phyloP scores from a whole-genome alignment of 2,329 filamentous ascomycete genomes.

The Pseudogymnoascus sp. region DNA sequence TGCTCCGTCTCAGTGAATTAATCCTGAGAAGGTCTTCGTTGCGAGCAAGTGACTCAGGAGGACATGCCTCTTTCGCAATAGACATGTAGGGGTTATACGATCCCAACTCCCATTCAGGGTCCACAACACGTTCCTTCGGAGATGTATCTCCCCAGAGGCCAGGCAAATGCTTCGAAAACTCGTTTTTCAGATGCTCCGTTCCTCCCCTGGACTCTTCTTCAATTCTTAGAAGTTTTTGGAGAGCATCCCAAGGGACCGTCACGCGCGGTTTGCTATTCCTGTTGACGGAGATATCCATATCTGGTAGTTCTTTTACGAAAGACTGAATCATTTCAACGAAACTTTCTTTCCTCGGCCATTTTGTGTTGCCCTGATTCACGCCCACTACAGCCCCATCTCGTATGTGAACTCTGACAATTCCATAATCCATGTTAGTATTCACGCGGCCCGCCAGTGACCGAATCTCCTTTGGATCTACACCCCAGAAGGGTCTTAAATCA shows the following conservation, averaged over 20 bases:
- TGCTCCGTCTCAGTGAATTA: conserved; percentile 16
- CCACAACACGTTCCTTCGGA: conserved; percentile 13
- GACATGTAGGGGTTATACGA: conserved; percentile 49
- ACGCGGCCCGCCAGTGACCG: conserved; percentile 36
- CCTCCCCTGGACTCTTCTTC: conserved; percentile 31
- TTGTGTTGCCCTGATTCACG: conserved; percentile 23
- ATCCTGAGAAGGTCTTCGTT: conserved; percentile 34
- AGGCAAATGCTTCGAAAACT: conserved; percentile 35
- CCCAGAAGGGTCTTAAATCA: conserved; percentile 55
- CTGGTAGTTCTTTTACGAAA: conserved; percentile 47
- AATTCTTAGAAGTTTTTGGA: conserved; percentile 41
- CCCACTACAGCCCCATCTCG: conserved; percentile 28
- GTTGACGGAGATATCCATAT: conserved; percentile 61
- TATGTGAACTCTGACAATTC: conserved; percentile 25
- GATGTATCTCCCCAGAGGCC: conserved; percentile 19
- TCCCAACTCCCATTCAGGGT: conserved; percentile 20
- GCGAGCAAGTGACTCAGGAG: conserved; percentile 44
- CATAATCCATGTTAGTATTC: conserved; percentile 20
- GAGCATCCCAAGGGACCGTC: conserved; percentile 50
- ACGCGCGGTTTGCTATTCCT: conserved; percentile 55
- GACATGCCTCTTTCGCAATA: conserved; percentile 47
- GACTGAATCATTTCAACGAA: conserved; percentile 29
- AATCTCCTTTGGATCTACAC: conserved; percentile 27
- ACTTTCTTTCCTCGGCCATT: conserved; percentile 33
- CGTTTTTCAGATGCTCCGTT: conserved; percentile 9